Conservation (phyloP, 768 basidiomycete species). For the Mycena galopus region DNA sequence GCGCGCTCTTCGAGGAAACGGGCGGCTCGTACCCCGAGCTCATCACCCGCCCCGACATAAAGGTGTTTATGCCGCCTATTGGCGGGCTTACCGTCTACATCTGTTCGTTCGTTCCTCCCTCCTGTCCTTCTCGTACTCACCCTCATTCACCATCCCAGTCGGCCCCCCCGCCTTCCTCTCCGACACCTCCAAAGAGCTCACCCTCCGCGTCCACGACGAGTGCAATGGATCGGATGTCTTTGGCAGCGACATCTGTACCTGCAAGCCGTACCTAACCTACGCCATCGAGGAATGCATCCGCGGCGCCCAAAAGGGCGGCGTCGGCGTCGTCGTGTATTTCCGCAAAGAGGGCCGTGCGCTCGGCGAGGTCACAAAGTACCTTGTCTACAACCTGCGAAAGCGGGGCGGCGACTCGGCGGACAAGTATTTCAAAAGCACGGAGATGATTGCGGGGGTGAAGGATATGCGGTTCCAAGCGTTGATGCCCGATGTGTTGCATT, state of each 20-base stretch:
- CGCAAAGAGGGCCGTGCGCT: constrained; percentile 93
- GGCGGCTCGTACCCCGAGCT: constrained; percentile 97
- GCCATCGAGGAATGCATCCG: constrained; percentile 95
- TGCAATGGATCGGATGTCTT: constrained; percentile 98
- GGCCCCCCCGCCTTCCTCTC: constrained; percentile 85
- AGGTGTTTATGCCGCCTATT: constrained; percentile 95
- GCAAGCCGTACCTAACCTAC: constrained; percentile 93
- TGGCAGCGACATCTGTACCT: constrained; percentile 92
- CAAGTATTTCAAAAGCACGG: constrained; percentile 94
- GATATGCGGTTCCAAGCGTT: constrained; percentile 95
- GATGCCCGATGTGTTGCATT: constrained; percentile 97
- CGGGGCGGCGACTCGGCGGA: constrained; percentile 93
- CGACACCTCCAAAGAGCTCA: constrained; percentile 84
- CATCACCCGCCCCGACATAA: constrained; percentile 95
- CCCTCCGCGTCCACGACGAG: constrained; percentile 93
- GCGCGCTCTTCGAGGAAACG: constrained; percentile 96
- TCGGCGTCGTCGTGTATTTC: constrained; percentile 95
- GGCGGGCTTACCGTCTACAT: constrained; percentile 94
- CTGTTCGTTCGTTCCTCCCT: constrained; percentile 61
- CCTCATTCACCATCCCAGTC: constrained; percentile 56
- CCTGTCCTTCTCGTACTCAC: background rate
- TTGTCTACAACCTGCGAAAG: constrained; percentile 97
- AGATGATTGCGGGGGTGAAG: constrained; percentile 93
- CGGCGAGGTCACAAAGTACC: constrained; percentile 95
- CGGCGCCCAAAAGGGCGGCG: constrained; percentile 80